Evolutionary conservation across 2,329 filamentous ascomycete species (phyloP), one percentile per base, ranked within the genome.

Genomic region (Verticillium isaacii): DNA sequence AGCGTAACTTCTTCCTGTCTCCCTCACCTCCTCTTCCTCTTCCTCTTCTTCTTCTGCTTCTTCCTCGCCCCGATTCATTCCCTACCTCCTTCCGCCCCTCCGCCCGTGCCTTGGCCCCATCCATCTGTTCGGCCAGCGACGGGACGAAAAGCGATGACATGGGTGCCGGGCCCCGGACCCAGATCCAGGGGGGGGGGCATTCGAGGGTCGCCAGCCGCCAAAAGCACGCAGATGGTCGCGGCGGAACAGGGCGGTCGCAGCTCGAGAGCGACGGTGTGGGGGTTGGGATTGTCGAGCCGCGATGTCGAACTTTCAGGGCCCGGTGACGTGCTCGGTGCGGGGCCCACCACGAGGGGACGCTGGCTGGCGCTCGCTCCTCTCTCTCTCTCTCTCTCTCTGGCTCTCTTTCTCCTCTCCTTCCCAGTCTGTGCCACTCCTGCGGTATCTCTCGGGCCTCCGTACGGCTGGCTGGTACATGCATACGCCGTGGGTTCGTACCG

Each of bases 281-380:
- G 45, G n/a, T 50, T 50, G n/a, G 45, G n/a, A 11, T n/a, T 12
- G 19, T 25, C 45, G 45, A 50, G 45, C 58, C 58, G 58, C 45
- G 58, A 59, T 59, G 58, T 59, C 58, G 58, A 59, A 23, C 41
- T 52, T 59, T 32, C 45, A 52, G 45, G 58, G 58, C 58, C 32
- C 32, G 58, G 58, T 59, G 58, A 59, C 58, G 58, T 59, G 58
- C 58, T 59, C 58, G n/a, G 25, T 32, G 25, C 25, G 25, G 54
- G 54, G 54, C 45, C 45, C 45, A 50, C 19, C 45, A 25, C 45
- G 45, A n/a, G 45, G 4, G n/a, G 19, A 50, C 19, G 45, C 45
- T 50, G 45, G 34, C 7, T 36, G 34, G 34, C n/a, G 45, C 19
- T n/a, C 39, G n/a, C 5, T 19, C 36, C 5, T 8, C 36, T 15